phyloP scores from a whole-genome alignment of 2,329 filamentous ascomycete genomes.

The Cylindrodendrum hubeiense region DNA sequence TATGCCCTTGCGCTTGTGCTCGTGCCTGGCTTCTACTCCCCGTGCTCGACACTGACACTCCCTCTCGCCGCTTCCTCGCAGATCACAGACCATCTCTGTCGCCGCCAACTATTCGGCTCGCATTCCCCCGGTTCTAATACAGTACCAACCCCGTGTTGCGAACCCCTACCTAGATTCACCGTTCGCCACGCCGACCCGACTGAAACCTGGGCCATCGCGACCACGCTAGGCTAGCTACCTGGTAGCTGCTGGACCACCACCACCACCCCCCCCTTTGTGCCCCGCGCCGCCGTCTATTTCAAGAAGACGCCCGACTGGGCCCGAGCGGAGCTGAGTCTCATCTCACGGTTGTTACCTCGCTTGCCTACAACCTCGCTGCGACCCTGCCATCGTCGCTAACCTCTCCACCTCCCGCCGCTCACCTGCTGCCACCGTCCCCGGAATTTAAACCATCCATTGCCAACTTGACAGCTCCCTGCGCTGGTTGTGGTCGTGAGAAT shows the following conservation, averaged over 20 bases:
- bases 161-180: conserved; percentile 44
- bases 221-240: conserved; percentile 34
- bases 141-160: conserved; percentile 34
- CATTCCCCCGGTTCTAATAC: conserved; percentile 24
- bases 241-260: conserved; percentile 20
- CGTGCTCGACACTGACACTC: conserved; percentile 17
- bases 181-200: conserved; percentile 43
- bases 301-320: conserved; percentile 35
- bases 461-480: conserved; percentile 12
- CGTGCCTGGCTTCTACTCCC: conserved; percentile 9
- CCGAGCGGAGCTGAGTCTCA: conserved; percentile 41
- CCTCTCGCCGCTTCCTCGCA: conserved; percentile 25
- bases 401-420: conserved; percentile 21
- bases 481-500: conserved; percentile 29
- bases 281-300: conserved; percentile 43
- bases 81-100: conserved; percentile 15
- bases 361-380: conserved; percentile 27
- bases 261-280: conserved; percentile 34
- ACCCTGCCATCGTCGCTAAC: conserved; percentile 27
- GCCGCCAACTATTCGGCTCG: conserved; percentile 19
- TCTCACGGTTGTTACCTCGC: conserved; percentile 35
- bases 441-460: conserved; percentile 27
- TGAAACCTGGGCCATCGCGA: conserved; percentile 45
- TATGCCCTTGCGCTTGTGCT: conserved; percentile 13
- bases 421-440: conserved; percentile 13